Evolutionary conservation across 139 green algal genomes (phyloP), one percentile per base, ranked within the genome.

Genomic region (Chlamydomonas incerta): DNA sequence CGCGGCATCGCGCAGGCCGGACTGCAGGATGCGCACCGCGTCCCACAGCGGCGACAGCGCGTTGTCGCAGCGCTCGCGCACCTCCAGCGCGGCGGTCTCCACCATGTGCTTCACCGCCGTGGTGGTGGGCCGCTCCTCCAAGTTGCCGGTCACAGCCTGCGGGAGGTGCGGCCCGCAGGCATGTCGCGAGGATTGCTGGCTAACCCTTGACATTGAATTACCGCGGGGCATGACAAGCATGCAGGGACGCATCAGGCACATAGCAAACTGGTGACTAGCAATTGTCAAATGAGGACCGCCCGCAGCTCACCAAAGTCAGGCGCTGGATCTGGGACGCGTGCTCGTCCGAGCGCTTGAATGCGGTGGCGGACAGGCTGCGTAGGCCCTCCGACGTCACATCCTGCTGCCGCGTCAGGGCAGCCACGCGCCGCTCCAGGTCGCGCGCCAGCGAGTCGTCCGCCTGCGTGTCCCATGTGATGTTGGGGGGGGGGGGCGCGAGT

Each of bases 271-370:
- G n/a, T n/a, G n/a, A n/a, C n/a, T n/a, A n/a, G n/a, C n/a, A n/a
- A n/a, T n/a, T n/a, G n/a, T n/a, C n/a, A n/a, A n/a, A n/a, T n/a
- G n/a, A n/a, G n/a, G n/a, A 5, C 41, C 55, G 11, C 14, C 21
- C 26, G 26, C 34, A 46, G 0, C 83, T 81, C 80, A 91, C 88
- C 63, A 85, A 66, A 26, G 88, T 88, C 3, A 91, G 83, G 6
- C 82, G 69, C 82, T 91, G 88, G 23, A 91, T 91, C n/a, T 83
- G 82, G 15, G 68, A 71, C 31, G 88, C 82, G 63, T 91, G 88
- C 57, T 91, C 88, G 37, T 91, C 88, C 29, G 87, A 52, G 6
- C 88, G 71, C 72, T 91, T 91, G 63, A 83, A 87, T 3, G 88
- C 83, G 26, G 76, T 71, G 34, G 72, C 58, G 0, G 87, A 88